Base-by-base conservation (phyloP, 495 filamentous ascomycete species). In the Thozetella sp. region DNA sequence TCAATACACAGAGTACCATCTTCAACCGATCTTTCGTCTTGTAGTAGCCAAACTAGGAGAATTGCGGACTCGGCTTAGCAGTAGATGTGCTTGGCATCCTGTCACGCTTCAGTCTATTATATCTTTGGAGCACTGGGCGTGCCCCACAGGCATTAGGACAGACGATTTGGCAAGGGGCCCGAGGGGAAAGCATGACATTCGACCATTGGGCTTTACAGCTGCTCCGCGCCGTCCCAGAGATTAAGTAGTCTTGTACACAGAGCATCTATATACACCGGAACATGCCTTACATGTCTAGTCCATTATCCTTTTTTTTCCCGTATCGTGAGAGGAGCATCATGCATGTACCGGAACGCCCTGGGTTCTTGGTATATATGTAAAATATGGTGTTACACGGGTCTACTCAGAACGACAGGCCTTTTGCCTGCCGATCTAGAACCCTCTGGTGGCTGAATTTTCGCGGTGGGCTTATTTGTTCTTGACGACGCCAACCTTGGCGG, bases 401-500 rank as follows among this genome's bases (percentile, higher is more conserved):
- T 64, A 50, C 61, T 66, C 24, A 56, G 19, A 22, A 15, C 56
- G 26, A 27, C 24, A 22, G 20, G 53, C 25, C 6, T 23, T 54
- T 52, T 15, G 13, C n/a, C 13, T 54, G 55, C 37, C 37, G 23
- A 57, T 25, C 23, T 37, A 22, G n/a, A 53, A 24, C 22, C 24
- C 48, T 25, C 46, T 22, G 40, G 23, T 54, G 59, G 60, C 46
- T 25, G 19, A 34, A 50, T 61, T 53, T 54, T 26, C n/a, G 12
- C 4, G 17, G 25, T 37, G 24, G 37, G 51, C 57, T 64, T 73
- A 81, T 65, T 73, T 68, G 71, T 80, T 83, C 77, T 83, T 85
- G 57, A 96, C 94, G 58, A 98, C 91, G 64, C 94, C 94, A 56
- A 98, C 94, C 84, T 98, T 96, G 63, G 94, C 92, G 60, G 94